Evolutionary conservation across 495 filamentous ascomycete genomes (phyloP).

Genomic region (Thermothielavioides terrestris): DNA sequence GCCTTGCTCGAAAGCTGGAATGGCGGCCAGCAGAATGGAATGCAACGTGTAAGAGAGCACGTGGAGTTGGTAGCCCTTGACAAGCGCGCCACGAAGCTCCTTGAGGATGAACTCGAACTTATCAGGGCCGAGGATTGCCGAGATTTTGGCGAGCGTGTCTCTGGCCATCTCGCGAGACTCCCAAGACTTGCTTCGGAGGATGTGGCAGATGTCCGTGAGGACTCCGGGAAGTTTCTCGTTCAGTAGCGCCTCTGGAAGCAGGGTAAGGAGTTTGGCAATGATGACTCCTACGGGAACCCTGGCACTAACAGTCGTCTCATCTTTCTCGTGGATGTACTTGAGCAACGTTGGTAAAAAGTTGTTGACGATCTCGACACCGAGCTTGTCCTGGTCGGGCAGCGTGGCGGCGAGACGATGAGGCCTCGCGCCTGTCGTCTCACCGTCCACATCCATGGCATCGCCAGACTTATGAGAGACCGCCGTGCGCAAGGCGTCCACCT

Average conservation of each 20-base stretch:
- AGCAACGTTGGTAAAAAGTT: slow-evolving; percentile 68
- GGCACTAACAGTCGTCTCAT: slow-evolving; percentile 84
- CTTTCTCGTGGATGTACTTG: slow-evolving; percentile 82
- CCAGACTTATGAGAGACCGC: slow-evolving; percentile 40
- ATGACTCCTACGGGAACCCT: slow-evolving; percentile 83
- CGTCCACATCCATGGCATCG: slow-evolving; percentile 34
- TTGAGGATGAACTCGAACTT: slow-evolving; percentile 92
- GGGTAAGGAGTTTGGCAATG: slow-evolving; percentile 71
- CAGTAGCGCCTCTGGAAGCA: slow-evolving; percentile 65
- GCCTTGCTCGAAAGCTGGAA: slow-evolving; percentile 66
- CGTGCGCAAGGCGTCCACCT: slow-evolving; percentile 61
- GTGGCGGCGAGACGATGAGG: slow-evolving; percentile 48
- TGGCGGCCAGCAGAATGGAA: slow-evolving; percentile 70
- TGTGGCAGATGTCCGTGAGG: slow-evolving; percentile 84
- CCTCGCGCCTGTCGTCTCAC: slow-evolving; percentile 14
- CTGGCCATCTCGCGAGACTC: slow-evolving; percentile 85
- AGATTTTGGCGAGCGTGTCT: slow-evolving; percentile 76
- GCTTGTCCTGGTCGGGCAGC: slow-evolving; percentile 59
- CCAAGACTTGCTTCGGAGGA: slow-evolving; percentile 78
- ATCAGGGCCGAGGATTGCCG: slow-evolving; percentile 63
- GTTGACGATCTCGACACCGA: slow-evolving; percentile 62
- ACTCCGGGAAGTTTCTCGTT: slow-evolving; percentile 67
- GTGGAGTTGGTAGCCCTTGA: slow-evolving; percentile 83
- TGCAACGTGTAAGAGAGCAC: slow-evolving; percentile 93
- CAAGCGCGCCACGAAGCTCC: slow-evolving; percentile 73